Evolutionary conservation across 345 rosid genomes (phyloP).

Genomic region (Angophora floribunda): DNA sequence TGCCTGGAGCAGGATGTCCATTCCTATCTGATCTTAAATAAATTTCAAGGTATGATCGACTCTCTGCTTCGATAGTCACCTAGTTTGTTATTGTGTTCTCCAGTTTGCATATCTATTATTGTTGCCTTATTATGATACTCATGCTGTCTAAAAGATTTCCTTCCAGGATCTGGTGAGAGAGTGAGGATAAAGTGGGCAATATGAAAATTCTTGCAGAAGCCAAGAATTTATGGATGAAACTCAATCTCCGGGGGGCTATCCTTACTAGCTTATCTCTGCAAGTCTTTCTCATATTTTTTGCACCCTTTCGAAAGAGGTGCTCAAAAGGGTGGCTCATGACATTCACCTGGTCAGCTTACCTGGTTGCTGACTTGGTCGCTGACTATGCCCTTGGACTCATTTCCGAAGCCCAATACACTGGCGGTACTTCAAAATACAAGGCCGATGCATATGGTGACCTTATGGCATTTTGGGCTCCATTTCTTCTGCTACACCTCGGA

Average conservation of each 20-base stretch:
- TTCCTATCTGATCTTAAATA: not conserved
- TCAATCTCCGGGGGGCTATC: not conserved
- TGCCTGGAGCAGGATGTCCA: not conserved
- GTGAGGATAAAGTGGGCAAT: not conserved
- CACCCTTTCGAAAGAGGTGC: not conserved
- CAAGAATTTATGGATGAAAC: not conserved
- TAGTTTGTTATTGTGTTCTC: not conserved
- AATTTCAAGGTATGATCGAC: not conserved
- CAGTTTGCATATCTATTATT: not conserved
- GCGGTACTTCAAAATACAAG: not conserved
- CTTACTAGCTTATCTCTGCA: not conserved
- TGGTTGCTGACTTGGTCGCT: conserved; percentile 49
- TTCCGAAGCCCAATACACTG: not conserved
- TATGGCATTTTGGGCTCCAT: not conserved
- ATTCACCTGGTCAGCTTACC: conserved; percentile 40
- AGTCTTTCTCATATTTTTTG: not conserved
- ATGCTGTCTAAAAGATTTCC: not conserved
- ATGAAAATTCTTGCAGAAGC: not conserved
- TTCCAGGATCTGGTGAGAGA: not conserved
- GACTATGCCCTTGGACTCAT: conserved; percentile 36
- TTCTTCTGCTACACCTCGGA: not conserved
- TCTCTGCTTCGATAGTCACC: not conserved
- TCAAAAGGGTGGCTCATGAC: not conserved
- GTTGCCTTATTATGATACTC: not conserved
- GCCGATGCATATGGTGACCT: not conserved